Base-by-base conservation (phyloP, 441 rosid genomes). In the Brassica hybrid region DNA sequence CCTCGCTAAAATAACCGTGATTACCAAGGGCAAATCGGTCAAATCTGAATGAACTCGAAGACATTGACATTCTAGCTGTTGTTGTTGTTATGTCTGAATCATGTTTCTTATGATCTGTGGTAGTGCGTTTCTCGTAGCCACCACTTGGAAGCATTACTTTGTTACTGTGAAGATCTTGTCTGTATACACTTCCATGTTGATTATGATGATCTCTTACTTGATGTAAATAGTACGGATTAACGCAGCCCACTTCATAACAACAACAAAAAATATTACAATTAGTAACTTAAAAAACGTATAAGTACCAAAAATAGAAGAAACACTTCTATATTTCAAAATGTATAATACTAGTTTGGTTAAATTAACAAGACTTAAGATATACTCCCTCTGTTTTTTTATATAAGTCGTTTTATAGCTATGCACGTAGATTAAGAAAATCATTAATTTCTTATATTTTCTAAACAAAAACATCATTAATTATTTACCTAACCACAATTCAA, bases 231-330 rank as follows among this genome's bases (percentile, higher is more conserved):
- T 65, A 80, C 3, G 64, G 69, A 58, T 72, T 76, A 66, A 59
- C 85, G 76, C 77, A 76, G 45, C 67, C 76, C 78, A 83, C 84
- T 57, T 14, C 78, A 69, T 45, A 41, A 67, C 32, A 43, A 30
- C 34, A 30, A 36, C 41, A 36, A 36, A 7, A 48, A 0, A 19
- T 36, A 36, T 34, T 9, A 32, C 16, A 14, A 30, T n/a, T 9
- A 66, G 69, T 3, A 19, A 54, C n/a, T 16, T 25, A n/a, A 18
- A 30, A 25, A 60, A n/a, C 25, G 19, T 48, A 32, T 48, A 23
- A 2, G 4, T 2, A 32, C 6, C 32, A 14, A 41, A 45, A 25
- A 7, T 7, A 1, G 19, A 64, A 34, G 7, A 64, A 3, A 45
- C 5, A 45, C 52, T 45, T 12, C 14, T 13, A 45, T 12, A 13